Conservation (phyloP, 2,329 filamentous ascomycete species). For the Cylindrodendrum hubeiense region DNA sequence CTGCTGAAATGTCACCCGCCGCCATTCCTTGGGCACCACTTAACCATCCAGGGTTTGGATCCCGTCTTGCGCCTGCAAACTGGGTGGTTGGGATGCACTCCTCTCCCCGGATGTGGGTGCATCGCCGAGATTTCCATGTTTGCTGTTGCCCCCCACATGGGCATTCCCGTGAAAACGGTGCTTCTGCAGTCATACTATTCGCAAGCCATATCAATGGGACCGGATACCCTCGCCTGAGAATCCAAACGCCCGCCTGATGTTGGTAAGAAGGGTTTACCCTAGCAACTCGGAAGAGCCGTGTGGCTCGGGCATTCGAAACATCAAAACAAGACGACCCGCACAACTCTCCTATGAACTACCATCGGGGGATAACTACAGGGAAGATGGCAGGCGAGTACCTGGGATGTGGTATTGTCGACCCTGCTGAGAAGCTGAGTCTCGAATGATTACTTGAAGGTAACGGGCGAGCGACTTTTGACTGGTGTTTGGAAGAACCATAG, state of each 20-base stretch:
- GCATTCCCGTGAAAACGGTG: not conserved
- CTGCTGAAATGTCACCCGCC: not conserved
- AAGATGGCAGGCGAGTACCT: not conserved
- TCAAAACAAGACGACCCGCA: constrained; percentile 1
- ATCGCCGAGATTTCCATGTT: not conserved
- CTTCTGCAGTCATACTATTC: not conserved
- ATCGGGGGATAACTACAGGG: not conserved
- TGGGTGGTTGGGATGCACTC: not conserved
- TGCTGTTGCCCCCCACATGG: not conserved
- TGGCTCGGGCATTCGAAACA: not conserved
- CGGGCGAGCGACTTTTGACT: constrained; percentile 10
- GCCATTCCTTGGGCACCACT: not conserved
- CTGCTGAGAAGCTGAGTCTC: constrained; percentile 1
- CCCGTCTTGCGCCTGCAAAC: no score
- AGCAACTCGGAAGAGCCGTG: not conserved
- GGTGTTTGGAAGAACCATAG: not conserved
- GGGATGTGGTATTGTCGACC: constrained; percentile 1
- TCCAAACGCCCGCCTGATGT: not conserved
- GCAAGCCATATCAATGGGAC: not conserved
- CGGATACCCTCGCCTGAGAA: not conserved
- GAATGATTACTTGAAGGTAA: constrained; percentile 16
- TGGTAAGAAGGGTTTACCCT: not conserved
- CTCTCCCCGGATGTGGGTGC: not conserved
- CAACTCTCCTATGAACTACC: not conserved
- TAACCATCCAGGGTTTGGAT: not conserved